Conservation (phyloP, 1,284 basidiomycete species). For the Pholiota adiposa region DNA sequence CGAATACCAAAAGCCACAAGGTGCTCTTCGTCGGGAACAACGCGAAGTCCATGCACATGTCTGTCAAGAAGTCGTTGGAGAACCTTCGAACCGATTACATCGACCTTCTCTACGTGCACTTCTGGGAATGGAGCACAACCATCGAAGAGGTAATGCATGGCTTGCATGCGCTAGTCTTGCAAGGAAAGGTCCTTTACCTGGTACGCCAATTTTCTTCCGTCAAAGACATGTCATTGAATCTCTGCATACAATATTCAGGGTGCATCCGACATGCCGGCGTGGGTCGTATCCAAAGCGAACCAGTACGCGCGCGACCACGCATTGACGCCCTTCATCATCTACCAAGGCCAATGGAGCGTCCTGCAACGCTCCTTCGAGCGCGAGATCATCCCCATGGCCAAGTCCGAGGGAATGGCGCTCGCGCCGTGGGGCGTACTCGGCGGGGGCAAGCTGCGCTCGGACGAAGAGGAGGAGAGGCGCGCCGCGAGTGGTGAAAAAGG, state of each 20-base stretch:
- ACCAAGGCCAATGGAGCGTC: slow-evolving; percentile 56
- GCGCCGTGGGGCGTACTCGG: no score
- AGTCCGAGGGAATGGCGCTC: slow-evolving; percentile 51
- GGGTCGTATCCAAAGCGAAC: slow-evolving; percentile 5
- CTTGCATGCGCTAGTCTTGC: slow-evolving; percentile 47
- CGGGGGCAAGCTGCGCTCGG: slow-evolving; percentile 49
- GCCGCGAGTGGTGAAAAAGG: slow-evolving; percentile 46
- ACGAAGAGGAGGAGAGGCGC: slow-evolving; percentile 48
- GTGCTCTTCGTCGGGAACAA: slow-evolving; percentile 53
- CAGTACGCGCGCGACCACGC: slow-evolving; percentile 4
- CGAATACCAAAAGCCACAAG: slow-evolving; percentile 17
- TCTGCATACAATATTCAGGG: slow-evolving; percentile 44
- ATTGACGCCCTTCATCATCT: slow-evolving; percentile 47
- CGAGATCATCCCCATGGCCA: slow-evolving; percentile 60
- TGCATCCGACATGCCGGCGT: slow-evolving; percentile 21
- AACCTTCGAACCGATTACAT: slow-evolving; percentile 62
- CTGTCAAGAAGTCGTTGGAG: slow-evolving; percentile 51
- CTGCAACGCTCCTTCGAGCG: slow-evolving; percentile 54
- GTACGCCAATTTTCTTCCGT: slow-evolving; percentile 26
- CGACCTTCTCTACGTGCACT: slow-evolving; percentile 58
- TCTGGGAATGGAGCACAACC: slow-evolving; percentile 55
- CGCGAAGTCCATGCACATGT: slow-evolving; percentile 46
- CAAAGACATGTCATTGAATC: slow-evolving; percentile 31
- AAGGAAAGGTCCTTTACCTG: slow-evolving; percentile 54
- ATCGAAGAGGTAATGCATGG: slow-evolving; percentile 60